These are phyloP conservation scores for Aspergillus pseudoviridinutans DNA, from an alignment of 2,329 filamentous ascomycete species.

Conservation along the genomic window DNA sequence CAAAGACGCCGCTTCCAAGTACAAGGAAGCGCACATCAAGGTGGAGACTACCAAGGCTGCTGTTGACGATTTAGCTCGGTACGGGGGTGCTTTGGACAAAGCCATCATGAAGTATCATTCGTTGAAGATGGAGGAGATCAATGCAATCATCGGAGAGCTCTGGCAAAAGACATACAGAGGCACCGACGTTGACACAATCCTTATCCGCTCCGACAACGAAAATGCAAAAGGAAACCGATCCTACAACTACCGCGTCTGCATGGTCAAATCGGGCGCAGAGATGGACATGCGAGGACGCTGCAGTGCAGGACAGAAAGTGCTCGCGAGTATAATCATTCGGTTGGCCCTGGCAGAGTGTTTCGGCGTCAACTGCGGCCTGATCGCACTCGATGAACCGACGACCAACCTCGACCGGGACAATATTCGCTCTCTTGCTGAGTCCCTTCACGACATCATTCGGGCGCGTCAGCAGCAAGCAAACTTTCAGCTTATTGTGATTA, in stretches of 20 bases:
- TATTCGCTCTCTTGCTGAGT: conserved; percentile 81
- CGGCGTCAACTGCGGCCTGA: conserved; percentile 90
- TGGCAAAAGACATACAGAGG: conserved; percentile 97
- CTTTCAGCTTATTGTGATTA: conserved; percentile 98
- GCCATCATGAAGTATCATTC: conserved; percentile 97
- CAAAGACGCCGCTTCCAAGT: conserved; percentile 73
- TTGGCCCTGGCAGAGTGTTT: conserved; percentile 95
- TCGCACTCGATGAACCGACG: conserved; percentile 94
- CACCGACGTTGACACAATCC: conserved; percentile 93
- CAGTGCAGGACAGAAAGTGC: conserved; percentile 92
- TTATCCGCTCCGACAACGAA: conserved; percentile 90
- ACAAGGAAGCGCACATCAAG: conserved; percentile 82
- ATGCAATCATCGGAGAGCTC: conserved; percentile 89
- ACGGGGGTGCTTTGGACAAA: conserved; percentile 79
- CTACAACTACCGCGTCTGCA: conserved; percentile 97
- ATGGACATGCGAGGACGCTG: conserved; percentile 99
- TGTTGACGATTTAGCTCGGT: conserved; percentile 82
- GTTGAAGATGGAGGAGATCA: conserved; percentile 98
- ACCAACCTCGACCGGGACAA: conserved; percentile 96
- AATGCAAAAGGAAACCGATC: conserved; percentile 67
- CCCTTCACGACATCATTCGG: conserved; percentile 82
- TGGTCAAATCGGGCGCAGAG: conserved; percentile 95
- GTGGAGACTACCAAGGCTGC: conserved; percentile 90
- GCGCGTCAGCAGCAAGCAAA: conserved; percentile 80
- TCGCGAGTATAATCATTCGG: conserved; percentile 95